Evolutionary conservation across 495 filamentous ascomycete species (phyloP).

Genomic region (Penicillium herquei): DNA sequence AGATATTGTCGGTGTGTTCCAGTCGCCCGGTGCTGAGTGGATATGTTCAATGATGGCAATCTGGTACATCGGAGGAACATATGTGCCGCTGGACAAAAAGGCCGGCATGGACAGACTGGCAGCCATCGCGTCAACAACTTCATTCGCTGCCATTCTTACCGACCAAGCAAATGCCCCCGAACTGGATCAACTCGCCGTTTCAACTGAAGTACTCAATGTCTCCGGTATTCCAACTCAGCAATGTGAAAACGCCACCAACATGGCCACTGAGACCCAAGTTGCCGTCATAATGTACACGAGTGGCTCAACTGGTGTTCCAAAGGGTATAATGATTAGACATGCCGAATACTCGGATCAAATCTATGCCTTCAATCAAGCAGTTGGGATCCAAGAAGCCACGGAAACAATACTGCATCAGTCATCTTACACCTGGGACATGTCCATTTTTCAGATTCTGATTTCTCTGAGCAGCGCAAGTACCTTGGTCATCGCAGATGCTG

Average conservation of each 20-base stretch:
- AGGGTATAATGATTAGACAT: slow-evolving; percentile 38
- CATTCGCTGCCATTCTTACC: slow-evolving; percentile 18
- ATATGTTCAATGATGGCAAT: slow-evolving; percentile 52
- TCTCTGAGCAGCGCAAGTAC: slow-evolving; percentile 33
- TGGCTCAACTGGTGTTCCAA: slow-evolving; percentile 38
- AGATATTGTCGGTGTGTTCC: slow-evolving; percentile 18
- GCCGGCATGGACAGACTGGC: slow-evolving; percentile 31
- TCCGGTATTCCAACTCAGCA: neutral
- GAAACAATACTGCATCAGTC: slow-evolving; percentile 44
- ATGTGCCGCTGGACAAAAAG: slow-evolving; percentile 50
- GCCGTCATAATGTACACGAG: slow-evolving; percentile 44
- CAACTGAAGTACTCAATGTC: slow-evolving; percentile 19
- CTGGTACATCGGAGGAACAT: slow-evolving; percentile 42
- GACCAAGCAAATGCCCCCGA: slow-evolving; percentile 2
- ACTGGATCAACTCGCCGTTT: slow-evolving; percentile 3
- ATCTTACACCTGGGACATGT: slow-evolving; percentile 38
- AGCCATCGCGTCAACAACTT: slow-evolving; percentile 19
- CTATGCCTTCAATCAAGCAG: slow-evolving; percentile 19
- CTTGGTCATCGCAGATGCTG: slow-evolving; percentile 23
- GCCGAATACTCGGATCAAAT: slow-evolving; percentile 28
- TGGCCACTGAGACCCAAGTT: slow-evolving; percentile 8
- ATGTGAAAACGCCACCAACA: neutral
- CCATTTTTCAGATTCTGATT: slow-evolving; percentile 31
- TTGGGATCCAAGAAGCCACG: slow-evolving; percentile 11
- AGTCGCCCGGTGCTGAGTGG: slow-evolving; percentile 38